Percentiles rank a stretch among this genome's conserved stretches.
Conservation (phyloP, 129 eudicot species). For the Gnaphalium uliginosum region DNA sequence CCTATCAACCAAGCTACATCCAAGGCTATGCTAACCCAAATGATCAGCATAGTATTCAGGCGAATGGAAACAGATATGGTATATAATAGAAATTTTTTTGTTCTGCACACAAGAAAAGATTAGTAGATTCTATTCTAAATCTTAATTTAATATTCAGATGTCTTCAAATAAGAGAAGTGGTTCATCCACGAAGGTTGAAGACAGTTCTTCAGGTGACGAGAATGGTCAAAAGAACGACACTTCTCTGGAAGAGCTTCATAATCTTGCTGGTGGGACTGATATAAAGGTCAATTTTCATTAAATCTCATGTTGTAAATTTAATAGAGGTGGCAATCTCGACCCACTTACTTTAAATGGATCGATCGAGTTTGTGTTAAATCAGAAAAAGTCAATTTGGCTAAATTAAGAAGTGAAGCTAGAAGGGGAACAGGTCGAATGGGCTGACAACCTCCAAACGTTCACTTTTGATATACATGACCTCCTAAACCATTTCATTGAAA, state of each 20-base stretch:
- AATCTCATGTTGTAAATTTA: not conserved
- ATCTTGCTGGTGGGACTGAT: conserved; percentile 90
- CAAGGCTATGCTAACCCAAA: conserved; percentile 98
- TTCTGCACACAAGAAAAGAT: not conserved
- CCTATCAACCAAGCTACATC: conserved; percentile 98
- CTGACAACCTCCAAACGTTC: not conserved
- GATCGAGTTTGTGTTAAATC: not conserved
- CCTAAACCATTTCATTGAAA: not conserved
- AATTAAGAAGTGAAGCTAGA: not conserved
- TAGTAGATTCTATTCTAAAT: conserved; percentile 19
- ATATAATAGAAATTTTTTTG: conserved; percentile 30
- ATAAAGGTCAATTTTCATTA: conserved; percentile 58
- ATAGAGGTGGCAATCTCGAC: not conserved
- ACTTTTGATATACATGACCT: not conserved
- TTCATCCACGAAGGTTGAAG: conserved; percentile 46
- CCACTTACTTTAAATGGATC: conserved; percentile 1
- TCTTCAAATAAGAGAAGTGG: conserved; percentile 42
- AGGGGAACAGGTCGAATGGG: not conserved
- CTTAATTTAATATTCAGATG: conserved; percentile 39
- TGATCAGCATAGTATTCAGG: conserved; percentile 91
- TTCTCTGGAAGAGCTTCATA: conserved; percentile 85
- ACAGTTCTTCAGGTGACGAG: conserved; percentile 45
- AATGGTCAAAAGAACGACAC: conserved; percentile 53
- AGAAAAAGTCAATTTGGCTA: not conserved
- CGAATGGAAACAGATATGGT: conserved; percentile 96